Base-by-base conservation (phyloP, 2,329 filamentous ascomycete species). In the Penicillium freii region DNA sequence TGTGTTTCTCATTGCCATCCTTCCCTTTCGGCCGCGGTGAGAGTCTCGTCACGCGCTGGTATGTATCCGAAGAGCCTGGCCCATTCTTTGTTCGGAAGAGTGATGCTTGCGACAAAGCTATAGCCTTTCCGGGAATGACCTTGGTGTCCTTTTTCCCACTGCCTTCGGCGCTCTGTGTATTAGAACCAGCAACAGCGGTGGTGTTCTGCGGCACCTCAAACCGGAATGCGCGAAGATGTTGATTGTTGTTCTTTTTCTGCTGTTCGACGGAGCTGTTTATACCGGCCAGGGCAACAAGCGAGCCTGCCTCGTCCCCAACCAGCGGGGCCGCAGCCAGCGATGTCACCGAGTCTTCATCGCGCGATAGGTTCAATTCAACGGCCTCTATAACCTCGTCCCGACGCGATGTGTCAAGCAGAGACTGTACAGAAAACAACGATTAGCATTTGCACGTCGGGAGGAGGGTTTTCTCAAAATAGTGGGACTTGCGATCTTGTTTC, bases 271-370 rank as follows among this genome's bases (percentile, higher is more conserved):
- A 89, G 58, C 91, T 92, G 73, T 96, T 97, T 77, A 96, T 87
- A 53, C 92, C 92, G 27, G 92, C 90, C 63, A 90, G 87, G 8
- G 85, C 76, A 42, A 83, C 71, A 6, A 84, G 66, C 70, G 66
- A 82, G 63, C 69, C 31, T 23, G 52, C 47, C 13, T 57, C 81
- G 71, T 70, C 83, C 51, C 71, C 80, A 66, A 81, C 86, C 70
- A 77, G 82, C 63, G 65, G 64, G 54, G 91, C 86, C 51, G 88
- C 84, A 42, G 87, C 91, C 49, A 97, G 81, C 54, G 89, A 92
- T 63, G 89, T 91, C 57, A 96, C 90, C 56, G 89, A 95, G 75
- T 97, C 93, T 77, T 97, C 92, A 70, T 92, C 86, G 66, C 86
- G 83, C 60, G 89, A 89, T 48, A 96, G 85, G 58, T 91, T 86